Conservation (phyloP, 176 grass and related monocot genomes). For the Metroxylon sagu region DNA sequence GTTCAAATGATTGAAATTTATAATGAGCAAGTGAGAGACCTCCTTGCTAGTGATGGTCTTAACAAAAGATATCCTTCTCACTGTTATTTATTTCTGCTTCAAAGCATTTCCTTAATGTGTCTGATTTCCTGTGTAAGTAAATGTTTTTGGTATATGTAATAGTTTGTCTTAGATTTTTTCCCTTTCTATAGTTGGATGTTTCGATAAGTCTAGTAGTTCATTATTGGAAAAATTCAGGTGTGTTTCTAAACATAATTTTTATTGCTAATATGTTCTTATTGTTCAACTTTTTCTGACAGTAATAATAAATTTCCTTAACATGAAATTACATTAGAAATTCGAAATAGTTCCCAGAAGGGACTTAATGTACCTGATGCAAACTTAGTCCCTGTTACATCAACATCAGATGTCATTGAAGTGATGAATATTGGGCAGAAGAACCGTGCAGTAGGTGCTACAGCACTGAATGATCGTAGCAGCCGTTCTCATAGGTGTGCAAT, state of each 20-base stretch:
- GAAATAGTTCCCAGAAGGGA: background rate
- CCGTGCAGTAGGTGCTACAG: conserved; percentile 1
- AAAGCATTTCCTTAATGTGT: no score
- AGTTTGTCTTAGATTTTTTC: background rate
- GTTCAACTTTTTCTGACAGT: background rate
- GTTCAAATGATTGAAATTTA: conserved; percentile 15
- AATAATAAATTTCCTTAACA: background rate
- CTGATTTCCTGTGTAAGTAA: no score
- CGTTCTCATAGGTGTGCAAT: conserved; percentile 1
- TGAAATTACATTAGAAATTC: background rate
- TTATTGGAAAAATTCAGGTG: background rate
- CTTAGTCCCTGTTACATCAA: conserved; percentile 2
- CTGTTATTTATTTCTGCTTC: no score
- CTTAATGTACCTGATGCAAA: conserved; percentile 5
- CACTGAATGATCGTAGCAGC: conserved; percentile 4
- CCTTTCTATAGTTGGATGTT: background rate
- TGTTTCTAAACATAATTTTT: no score
- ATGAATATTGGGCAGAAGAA: conserved; percentile 9
- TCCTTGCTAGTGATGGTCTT: background rate
- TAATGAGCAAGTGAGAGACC: conserved; percentile 12
- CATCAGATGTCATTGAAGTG: conserved; percentile 2
- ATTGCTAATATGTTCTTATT: background rate
- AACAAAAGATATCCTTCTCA: conserved; percentile 7
- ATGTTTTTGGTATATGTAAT: no score
- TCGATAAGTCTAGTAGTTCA: background rate